phyloP scores from a whole-genome alignment of 208 protist genomes.

The Porcisia deanei region DNA sequence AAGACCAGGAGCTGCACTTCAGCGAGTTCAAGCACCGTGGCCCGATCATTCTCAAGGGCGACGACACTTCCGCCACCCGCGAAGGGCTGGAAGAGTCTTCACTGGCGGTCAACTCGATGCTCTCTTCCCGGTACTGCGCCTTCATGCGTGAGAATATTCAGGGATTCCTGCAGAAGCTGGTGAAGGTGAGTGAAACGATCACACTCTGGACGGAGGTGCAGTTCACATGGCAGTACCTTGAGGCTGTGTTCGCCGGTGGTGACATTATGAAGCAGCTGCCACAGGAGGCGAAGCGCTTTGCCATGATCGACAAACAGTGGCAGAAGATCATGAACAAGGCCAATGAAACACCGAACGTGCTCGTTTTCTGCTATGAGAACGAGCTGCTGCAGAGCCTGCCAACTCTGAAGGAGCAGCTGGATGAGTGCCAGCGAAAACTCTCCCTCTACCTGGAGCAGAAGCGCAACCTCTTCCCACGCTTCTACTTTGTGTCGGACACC shows the following conservation, averaged over 20 bases:
- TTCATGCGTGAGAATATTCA: constrained; percentile 94
- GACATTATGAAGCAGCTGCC: constrained; percentile 98
- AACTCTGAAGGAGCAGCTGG: constrained; percentile 95
- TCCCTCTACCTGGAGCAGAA: constrained; percentile 98
- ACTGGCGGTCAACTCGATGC: constrained; percentile 93
- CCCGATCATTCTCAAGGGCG: constrained; percentile 92
- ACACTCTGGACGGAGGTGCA: constrained; percentile 94
- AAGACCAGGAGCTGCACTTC: constrained; percentile 94
- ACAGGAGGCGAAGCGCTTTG: constrained; percentile 96
- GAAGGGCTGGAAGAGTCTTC: constrained; percentile 96
- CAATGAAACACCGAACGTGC: constrained; percentile 93
- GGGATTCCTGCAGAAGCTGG: constrained; percentile 91
- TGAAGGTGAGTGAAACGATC: constrained; percentile 93
- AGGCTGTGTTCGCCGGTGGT: constrained; percentile 96
- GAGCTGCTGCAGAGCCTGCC: constrained; percentile 94
- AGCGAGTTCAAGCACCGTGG: constrained; percentile 94
- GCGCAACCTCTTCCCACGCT: constrained; percentile 97
- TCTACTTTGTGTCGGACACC: constrained; percentile 99
- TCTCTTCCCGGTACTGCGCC: constrained; percentile 93
- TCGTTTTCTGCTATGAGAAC: constrained; percentile 97
- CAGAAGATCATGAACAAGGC: constrained; percentile 98
- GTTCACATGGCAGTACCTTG: constrained; percentile 96
- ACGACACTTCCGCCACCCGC: constrained; percentile 88
- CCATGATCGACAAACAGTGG: constrained; percentile 96
- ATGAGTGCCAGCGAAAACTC: constrained; percentile 98